Evolutionary conservation across 176 grass and related monocot species (phyloP).

Genomic region (Oryza glaberrima): DNA sequence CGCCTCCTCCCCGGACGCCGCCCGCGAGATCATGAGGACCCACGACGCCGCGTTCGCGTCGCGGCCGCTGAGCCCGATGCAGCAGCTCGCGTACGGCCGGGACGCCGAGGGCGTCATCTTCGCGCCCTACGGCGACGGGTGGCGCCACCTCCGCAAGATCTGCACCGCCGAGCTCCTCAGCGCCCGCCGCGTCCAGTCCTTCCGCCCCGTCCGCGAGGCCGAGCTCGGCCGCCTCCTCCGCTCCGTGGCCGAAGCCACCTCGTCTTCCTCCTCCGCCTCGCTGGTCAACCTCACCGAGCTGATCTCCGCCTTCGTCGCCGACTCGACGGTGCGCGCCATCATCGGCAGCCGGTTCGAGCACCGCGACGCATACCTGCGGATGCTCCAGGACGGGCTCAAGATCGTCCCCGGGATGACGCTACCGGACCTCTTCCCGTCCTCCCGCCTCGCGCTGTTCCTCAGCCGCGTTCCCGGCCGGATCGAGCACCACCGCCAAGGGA

Average conservation of each 20-base stretch:
- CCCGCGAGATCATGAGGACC: slow-evolving; percentile 65
- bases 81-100: slow-evolving; percentile 24
- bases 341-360: slow-evolving; percentile 19
- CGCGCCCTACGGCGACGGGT: slow-evolving; percentile 55
- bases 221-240: slow-evolving; percentile 37
- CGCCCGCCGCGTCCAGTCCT: slow-evolving; percentile 52
- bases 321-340: slow-evolving; percentile 37
- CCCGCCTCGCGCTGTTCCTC: slow-evolving; percentile 19
- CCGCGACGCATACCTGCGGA: slow-evolving; percentile 21
- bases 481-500: not conserved
- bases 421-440: slow-evolving; percentile 55
- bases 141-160: slow-evolving; percentile 65
- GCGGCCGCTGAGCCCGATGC: slow-evolving; percentile 33
- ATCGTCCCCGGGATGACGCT: slow-evolving; percentile 36
- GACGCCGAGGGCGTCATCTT: slow-evolving; percentile 53
- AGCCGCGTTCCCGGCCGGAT: not conserved
- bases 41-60: slow-evolving; percentile 61
- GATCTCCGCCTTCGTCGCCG: not conserved
- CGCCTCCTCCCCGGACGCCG: slow-evolving; percentile 50
- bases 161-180: slow-evolving; percentile 46
- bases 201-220: slow-evolving; percentile 37
- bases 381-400: not conserved
- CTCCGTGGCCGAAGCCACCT: slow-evolving; percentile 15
- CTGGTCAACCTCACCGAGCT: slow-evolving; percentile 18
- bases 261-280: not conserved